Conservation (phyloP, 129 eudicot genomes). For the Flaveria bidentis region DNA sequence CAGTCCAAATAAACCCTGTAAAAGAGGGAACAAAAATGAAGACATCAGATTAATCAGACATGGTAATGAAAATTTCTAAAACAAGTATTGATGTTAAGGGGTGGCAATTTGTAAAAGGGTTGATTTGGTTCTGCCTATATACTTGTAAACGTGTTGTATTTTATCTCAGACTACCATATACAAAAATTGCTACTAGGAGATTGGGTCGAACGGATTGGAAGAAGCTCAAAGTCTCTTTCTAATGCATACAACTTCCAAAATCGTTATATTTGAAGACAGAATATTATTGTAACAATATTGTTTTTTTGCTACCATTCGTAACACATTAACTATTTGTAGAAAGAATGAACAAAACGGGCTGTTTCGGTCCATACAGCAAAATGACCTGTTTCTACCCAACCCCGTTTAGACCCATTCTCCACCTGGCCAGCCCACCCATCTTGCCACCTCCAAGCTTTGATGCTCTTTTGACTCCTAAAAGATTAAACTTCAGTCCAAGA, state of each 20-base stretch:
- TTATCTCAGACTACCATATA: neutral
- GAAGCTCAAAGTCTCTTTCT: neutral
- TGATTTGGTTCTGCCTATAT: neutral
- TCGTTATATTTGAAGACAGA: neutral
- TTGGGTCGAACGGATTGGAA: neutral
- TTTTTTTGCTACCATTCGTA: neutral
- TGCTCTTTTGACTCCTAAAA: neutral
- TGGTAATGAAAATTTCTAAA: neutral
- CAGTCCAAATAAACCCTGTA: constrained; percentile 85
- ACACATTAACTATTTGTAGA: neutral
- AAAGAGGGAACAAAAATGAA: constrained; percentile 1
- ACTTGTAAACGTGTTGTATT: neutral
- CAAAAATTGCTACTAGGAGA: neutral
- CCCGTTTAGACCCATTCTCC: neutral
- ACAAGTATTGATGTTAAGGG: constrained; percentile 13
- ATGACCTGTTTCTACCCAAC: constrained; percentile 7
- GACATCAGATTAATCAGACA: constrained; percentile 12
- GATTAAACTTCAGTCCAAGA: constrained; percentile 7
- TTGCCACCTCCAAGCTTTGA: neutral
- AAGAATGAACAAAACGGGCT: neutral
- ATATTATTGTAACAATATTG: neutral
- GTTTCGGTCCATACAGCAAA: neutral
- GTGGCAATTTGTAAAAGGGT: neutral
- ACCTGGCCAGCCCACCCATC: neutral
- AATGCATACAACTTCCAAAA: neutral